Conservation (phyloP, 2,329 filamentous ascomycete species). For the Didymella exigua region DNA sequence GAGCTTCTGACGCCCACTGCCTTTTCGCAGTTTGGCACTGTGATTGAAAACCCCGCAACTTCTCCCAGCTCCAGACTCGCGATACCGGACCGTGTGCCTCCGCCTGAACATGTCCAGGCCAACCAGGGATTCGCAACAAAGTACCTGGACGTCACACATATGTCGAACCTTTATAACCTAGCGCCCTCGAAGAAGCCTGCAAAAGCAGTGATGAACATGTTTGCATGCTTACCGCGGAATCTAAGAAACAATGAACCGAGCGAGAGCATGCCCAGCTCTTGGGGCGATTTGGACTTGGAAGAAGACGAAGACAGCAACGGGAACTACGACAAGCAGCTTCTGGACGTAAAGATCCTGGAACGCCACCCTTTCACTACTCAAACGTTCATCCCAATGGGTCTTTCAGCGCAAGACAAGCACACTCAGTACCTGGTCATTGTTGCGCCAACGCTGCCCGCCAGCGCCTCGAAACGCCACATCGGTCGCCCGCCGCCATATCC, state of each 20-base stretch:
- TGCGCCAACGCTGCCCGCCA: slow-evolving; percentile 71
- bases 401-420: slow-evolving; percentile 53
- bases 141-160: slow-evolving; percentile 77
- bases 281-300: slow-evolving; percentile 43
- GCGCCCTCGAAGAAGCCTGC: slow-evolving; percentile 64
- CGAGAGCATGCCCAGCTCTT: slow-evolving; percentile 43
- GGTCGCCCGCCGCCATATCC: slow-evolving; percentile 52
- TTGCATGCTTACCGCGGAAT: slow-evolving; percentile 75
- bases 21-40: slow-evolving; percentile 83
- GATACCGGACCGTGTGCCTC: slow-evolving; percentile 54
- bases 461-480: slow-evolving; percentile 35
- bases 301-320: slow-evolving; percentile 39
- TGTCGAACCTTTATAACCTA: slow-evolving; percentile 72
- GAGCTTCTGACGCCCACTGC: slow-evolving; percentile 69
- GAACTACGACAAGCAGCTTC: slow-evolving; percentile 48
- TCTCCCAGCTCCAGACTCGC: slow-evolving; percentile 54
- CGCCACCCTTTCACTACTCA: slow-evolving; percentile 93
- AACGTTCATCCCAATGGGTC: slow-evolving; percentile 81
- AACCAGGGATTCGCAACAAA: slow-evolving; percentile 93
- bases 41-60: slow-evolving; percentile 72
- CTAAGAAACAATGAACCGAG: slow-evolving; percentile 52
- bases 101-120: slow-evolving; percentile 59
- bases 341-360: slow-evolving; percentile 78
- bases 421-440: slow-evolving; percentile 82
- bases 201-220: slow-evolving; percentile 80